These are phyloP conservation scores for Bipolaris cookei DNA, from an alignment of 2,329 filamentous ascomycete genomes.

Conservation along the genomic window DNA sequence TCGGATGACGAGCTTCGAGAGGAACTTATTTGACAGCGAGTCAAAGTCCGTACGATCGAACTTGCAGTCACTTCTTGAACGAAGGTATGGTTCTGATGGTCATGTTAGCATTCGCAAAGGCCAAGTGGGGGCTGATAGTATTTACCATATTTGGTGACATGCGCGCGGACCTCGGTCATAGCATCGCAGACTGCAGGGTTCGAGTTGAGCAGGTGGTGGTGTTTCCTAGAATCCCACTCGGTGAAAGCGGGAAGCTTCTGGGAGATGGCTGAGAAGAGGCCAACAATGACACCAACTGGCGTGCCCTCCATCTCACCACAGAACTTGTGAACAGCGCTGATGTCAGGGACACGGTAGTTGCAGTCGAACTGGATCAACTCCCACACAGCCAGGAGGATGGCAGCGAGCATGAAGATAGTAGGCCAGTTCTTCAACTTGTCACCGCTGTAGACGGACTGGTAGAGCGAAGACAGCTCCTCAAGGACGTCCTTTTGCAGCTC, in stretches of 20 bases:
- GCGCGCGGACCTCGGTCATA: slow-evolving; percentile 92
- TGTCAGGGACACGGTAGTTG: slow-evolving; percentile 90
- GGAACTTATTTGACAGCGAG: slow-evolving; percentile 94
- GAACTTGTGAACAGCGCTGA: slow-evolving; percentile 87
- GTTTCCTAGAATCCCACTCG: slow-evolving; percentile 92
- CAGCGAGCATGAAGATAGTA: slow-evolving; percentile 96
- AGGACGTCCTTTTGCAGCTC: slow-evolving; percentile 95
- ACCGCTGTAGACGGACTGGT: slow-evolving; percentile 97
- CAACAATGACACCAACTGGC: slow-evolving; percentile 93
- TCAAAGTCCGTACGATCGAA: slow-evolving; percentile 95
- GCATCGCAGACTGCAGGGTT: slow-evolving; percentile 92
- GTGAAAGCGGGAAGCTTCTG: slow-evolving; percentile 92
- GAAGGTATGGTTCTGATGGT: slow-evolving; percentile 78
- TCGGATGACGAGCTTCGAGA: slow-evolving; percentile 94
- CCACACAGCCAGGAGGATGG: slow-evolving; percentile 92
- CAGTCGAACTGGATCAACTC: slow-evolving; percentile 99
- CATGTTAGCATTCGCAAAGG: slow-evolving; percentile 51
- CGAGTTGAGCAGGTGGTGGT: slow-evolving; percentile 88
- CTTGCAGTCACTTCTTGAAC: slow-evolving; percentile 76
- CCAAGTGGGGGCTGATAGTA: slow-evolving; percentile 24
- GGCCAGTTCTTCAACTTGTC: slow-evolving; percentile 99
- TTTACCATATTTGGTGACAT: slow-evolving; percentile 94
- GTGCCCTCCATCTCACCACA: slow-evolving; percentile 96
- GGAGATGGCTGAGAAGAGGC: slow-evolving; percentile 95
- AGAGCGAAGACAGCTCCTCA: slow-evolving; percentile 88